Conservation (phyloP, 2,329 filamentous ascomycete genomes). For the Pseudofabraea citricarpa region DNA sequence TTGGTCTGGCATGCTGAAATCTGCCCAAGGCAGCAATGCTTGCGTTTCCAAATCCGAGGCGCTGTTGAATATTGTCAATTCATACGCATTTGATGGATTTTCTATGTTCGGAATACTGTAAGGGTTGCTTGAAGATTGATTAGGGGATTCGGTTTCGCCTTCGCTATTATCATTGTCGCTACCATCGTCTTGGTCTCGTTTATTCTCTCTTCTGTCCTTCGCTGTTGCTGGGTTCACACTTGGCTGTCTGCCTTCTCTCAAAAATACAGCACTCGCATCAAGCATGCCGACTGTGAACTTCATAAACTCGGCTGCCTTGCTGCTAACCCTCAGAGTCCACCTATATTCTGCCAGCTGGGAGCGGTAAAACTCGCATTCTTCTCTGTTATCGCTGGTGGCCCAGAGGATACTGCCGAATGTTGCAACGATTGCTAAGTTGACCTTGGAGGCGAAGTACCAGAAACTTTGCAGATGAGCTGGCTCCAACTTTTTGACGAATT, state of each 20-base stretch:
- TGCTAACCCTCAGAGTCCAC: slow-evolving; percentile 22
- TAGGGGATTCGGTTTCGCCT: not conserved
- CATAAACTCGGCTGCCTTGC: slow-evolving; percentile 23
- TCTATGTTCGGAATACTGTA: not conserved
- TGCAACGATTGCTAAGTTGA: slow-evolving; percentile 37
- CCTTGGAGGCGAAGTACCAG: slow-evolving; percentile 39
- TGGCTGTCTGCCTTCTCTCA: slow-evolving; percentile 11
- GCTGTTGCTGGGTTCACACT: slow-evolving; percentile 10
- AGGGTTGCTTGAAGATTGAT: not conserved
- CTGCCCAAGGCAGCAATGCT: not conserved
- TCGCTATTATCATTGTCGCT: slow-evolving; percentile 6
- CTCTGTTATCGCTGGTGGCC: slow-evolving; percentile 17
- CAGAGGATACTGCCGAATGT: slow-evolving; percentile 35
- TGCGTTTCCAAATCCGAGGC: not conserved
- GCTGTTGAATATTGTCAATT: not conserved
- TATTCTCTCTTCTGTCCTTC: slow-evolving; percentile 2
- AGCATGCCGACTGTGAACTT: slow-evolving; percentile 23
- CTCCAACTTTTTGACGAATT: slow-evolving; percentile 34
- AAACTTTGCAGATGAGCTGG: slow-evolving; percentile 40
- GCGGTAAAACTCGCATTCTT: slow-evolving; percentile 21
- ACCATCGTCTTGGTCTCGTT: not conserved
- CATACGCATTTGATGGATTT: not conserved
- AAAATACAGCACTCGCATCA: slow-evolving; percentile 19
- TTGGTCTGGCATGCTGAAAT: not conserved
- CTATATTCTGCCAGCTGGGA: slow-evolving; percentile 19